Base-by-base conservation (phyloP, 768 basidiomycete species). In the Lyophyllum atratum region DNA sequence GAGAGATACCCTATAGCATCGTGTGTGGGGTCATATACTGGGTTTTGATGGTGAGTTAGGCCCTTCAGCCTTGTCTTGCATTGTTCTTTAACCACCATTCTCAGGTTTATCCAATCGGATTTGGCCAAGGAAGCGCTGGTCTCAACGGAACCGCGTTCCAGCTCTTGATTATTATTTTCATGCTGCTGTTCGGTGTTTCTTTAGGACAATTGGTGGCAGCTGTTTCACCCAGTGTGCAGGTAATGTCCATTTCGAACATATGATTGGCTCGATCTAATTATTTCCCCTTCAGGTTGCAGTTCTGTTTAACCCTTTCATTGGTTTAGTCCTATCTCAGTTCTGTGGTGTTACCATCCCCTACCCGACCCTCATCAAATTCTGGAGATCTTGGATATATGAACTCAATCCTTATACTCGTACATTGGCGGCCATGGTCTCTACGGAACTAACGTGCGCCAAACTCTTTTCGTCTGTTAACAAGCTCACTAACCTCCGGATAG, bases 291-390 rank as follows among this genome's bases (percentile, higher is more conserved):
- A 77, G 76, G 83, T 91, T 37, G 91, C 91, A 10, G 89, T 89
- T 6, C 73, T 93, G 54, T 88, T 87, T 75, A 93, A 90, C 68
- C 92, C 92, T 1, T 88, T 91, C 78, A 58, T 92, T 47, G 75
- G 80, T 42, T 69, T 87, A 29, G 74, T 88, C 37, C 81, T 92
- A 49, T 72, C 82, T 4, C 80, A 85, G 15, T 93, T 93, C 81
- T 91, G 89, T 62, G 92, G 92, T 66, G 89, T 92, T 15, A 87
- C 88, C 1, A 83, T 92, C 53, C 90, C 89, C 0, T 87, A 81
- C 55, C 82, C 85, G 0, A 79, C 78, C 4, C 70, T 92, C 68
- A 77, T 79, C 10, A 66, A 68, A 26, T 92, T 91, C 78, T 92
- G 88, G 88, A 75, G 81, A 59, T 78, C 76, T n/a, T 93, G 91